Evolutionary conservation across 208 protist genomes (phyloP), one percentile per base, ranked within the genome.

Genomic region (Acanthamoeba castellanii): DNA sequence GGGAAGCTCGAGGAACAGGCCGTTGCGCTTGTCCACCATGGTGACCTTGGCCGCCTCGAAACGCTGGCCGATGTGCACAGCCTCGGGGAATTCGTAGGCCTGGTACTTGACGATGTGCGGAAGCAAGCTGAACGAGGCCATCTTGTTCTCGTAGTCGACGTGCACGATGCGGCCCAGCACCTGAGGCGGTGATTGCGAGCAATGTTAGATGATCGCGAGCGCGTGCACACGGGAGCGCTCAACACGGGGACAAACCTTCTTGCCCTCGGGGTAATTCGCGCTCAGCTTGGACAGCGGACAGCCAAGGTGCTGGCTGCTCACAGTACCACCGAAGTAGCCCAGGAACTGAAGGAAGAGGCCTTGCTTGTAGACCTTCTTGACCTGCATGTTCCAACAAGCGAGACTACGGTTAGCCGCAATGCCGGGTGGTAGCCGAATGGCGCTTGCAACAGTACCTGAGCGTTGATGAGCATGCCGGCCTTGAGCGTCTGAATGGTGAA

Each of bases 331-430:
- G 37, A 94, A 94, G 34, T 88, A 64, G 32, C 68, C 92, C 50
- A 94, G 72, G 74, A 94, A 94, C 32, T 81, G 30, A 22, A 94
- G 14, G 42, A 66, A 84, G 34, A 94, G 78, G 22, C 92, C 92
- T 25, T 94, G 94, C 25, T n/a, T 32, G 45, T 45, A 59, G n/a
- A 94, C 74, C 42, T 94, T 94, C 74, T 84, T 94, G 34, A 94
- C 92, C 55, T 84, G 45, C 70, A 78, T 20, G 27, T 42, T 74
- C 11, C 27, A 32, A 42, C 14, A 74, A 37, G 27, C 0, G 34
- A 30, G 55, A 16, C 16, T 1, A 59, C 55, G 18, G 55, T 59
- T 59, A 22, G 55, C 20, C 18, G 55, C 18, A 59, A 22, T 42
- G 55, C 2, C 9, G 55, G 55, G 55, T 3, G 55, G 55, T 47